Percentiles rank a stretch among this genome's conserved stretches.
These are phyloP conservation scores for Zoysia pacifica DNA, from an alignment of 176 grass and related monocot species.

Conservation along the genomic window DNA sequence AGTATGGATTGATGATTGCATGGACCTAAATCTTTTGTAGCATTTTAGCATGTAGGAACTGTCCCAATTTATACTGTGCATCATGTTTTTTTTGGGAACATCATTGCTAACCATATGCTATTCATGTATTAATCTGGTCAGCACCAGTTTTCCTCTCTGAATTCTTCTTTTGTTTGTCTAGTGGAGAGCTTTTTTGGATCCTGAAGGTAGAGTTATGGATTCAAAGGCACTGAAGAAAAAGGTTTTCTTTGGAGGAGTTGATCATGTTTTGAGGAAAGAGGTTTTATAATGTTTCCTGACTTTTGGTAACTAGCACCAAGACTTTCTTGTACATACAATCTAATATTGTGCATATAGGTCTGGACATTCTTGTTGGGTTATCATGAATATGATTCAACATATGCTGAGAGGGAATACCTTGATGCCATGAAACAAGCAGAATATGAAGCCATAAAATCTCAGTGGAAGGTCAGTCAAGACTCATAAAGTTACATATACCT, in stretches of 20 bases:
- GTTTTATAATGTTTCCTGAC: constrained; percentile 45
- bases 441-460: constrained; percentile 88
- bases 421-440: constrained; percentile 69
- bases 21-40: background rate
- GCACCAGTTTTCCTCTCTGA: constrained; percentile 24
- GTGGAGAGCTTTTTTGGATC: constrained; percentile 87
- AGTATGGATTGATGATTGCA: background rate
- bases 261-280: constrained; percentile 91
- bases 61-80: background rate
- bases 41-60: background rate
- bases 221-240: constrained; percentile 89
- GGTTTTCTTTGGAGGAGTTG: constrained; percentile 89
- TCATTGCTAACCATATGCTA: background rate
- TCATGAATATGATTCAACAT: constrained; percentile 96
- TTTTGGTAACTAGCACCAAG: constrained; percentile 22
- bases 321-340: constrained; percentile 33
- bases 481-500: background rate
- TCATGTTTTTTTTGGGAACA: background rate
- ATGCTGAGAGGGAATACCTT: constrained; percentile 90
- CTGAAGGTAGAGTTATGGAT: constrained; percentile 89
- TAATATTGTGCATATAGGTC: constrained; percentile 57
- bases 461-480: constrained; percentile 82
- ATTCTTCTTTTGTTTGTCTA: constrained; percentile 33
- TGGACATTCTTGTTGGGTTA: constrained; percentile 97
- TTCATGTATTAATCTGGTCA: background rate